Conservation (phyloP, 306 rosid genomes). For the Dryas octopetala region DNA sequence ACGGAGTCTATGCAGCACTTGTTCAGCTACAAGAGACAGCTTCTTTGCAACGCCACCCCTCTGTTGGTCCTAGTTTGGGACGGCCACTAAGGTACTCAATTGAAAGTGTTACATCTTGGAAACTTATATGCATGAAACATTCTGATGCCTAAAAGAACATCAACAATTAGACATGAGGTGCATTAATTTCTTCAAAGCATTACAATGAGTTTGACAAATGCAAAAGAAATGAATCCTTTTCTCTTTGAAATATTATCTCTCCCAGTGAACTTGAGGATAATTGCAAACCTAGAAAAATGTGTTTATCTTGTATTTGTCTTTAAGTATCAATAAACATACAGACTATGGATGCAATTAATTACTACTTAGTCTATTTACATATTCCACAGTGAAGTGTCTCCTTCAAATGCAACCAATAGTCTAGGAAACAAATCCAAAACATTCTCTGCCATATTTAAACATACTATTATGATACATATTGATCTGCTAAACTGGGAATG, state of each 20-base stretch:
- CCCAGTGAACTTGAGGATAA: neutral
- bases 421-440: neutral
- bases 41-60: slow-evolving; percentile 61
- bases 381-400: neutral
- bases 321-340: neutral
- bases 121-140: neutral
- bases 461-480: too few relatives aligned
- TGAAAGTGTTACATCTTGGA: neutral
- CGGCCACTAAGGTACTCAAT: slow-evolving; percentile 63
- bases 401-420: neutral
- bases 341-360: neutral
- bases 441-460: neutral
- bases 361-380: neutral
- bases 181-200: neutral
- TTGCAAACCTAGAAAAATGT: slow-evolving; percentile 7
- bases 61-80: slow-evolving; percentile 51
- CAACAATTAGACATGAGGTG: neutral
- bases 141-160: neutral
- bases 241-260: neutral
- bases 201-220: neutral
- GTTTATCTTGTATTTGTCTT: neutral
- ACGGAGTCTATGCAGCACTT: slow-evolving; percentile 76
- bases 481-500: neutral
- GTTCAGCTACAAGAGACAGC: slow-evolving; percentile 71
- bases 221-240: neutral